Conservation (phyloP, 2,329 filamentous ascomycete genomes). For the Colletotrichum truncatum region DNA sequence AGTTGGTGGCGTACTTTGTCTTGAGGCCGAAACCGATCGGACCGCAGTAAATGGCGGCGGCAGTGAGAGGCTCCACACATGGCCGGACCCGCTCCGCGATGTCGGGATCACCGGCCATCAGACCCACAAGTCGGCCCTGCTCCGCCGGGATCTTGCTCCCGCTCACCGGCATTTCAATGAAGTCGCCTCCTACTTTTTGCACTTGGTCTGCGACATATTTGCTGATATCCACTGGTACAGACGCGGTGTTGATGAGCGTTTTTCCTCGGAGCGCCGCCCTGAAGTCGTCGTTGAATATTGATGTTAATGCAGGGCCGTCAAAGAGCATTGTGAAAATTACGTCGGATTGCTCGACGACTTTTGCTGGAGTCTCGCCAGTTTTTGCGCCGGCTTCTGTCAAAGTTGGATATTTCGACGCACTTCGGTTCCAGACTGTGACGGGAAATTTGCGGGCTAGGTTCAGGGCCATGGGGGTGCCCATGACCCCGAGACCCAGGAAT, state of each 20-base stretch:
- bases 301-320: slow-evolving; percentile 36
- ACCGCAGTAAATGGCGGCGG: slow-evolving; percentile 43
- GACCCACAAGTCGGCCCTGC: slow-evolving; percentile 42
- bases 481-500: slow-evolving; percentile 42
- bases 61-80: slow-evolving; percentile 30
- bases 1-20: slow-evolving; percentile 44
- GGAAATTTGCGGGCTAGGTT: slow-evolving; percentile 38
- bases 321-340: slow-evolving; percentile 43
- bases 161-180: slow-evolving; percentile 46
- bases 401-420: slow-evolving; percentile 35
- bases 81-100: slow-evolving; percentile 36
- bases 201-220: slow-evolving; percentile 34
- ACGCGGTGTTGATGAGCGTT: slow-evolving; percentile 42
- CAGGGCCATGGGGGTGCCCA: slow-evolving; percentile 45
- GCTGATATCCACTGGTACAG: slow-evolving; percentile 38
- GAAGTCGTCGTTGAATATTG: slow-evolving; percentile 36
- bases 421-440: slow-evolving; percentile 43
- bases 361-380: slow-evolving; percentile 35
- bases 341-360: slow-evolving; percentile 38
- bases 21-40: slow-evolving; percentile 40
- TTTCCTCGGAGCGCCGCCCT: slow-evolving; percentile 37
- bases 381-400: slow-evolving; percentile 34
- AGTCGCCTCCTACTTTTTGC: slow-evolving; percentile 36
- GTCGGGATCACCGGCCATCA: slow-evolving; percentile 41
- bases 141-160: slow-evolving; percentile 44